Evolutionary conservation across 148 eudicot genomes (phyloP).

Genomic region (Rhododendron molle): DNA sequence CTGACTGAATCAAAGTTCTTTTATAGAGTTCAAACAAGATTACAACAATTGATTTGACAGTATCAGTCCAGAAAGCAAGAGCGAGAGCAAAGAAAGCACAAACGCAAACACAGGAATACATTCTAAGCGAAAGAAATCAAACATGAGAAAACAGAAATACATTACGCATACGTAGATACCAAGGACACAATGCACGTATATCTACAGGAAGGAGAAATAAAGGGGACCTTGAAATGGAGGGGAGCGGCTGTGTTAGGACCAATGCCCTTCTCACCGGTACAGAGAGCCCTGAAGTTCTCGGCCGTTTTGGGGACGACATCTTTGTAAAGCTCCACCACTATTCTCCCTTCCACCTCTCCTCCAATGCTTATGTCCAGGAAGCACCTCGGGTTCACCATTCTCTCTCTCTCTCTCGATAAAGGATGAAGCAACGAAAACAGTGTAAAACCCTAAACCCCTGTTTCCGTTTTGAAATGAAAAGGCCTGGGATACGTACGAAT

Average conservation of each 20-base stretch:
- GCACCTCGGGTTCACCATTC: constrained; percentile 46
- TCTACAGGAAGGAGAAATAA: not conserved
- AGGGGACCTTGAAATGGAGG: constrained; percentile 7
- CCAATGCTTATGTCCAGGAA: constrained; percentile 72
- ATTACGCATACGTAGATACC: not conserved
- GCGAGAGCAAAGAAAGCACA: not conserved
- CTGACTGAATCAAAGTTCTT: not conserved
- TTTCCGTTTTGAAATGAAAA: constrained; percentile 1
- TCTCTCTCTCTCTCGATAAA: not conserved
- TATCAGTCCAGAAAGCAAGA: not conserved
- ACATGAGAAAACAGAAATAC: not conserved
- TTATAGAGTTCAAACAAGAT: not conserved
- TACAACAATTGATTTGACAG: not conserved
- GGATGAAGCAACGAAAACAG: not conserved
- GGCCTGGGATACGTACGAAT: not conserved
- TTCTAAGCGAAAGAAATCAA: not conserved
- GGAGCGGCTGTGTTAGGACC: not conserved
- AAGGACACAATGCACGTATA: not conserved
- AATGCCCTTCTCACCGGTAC: constrained; percentile 19
- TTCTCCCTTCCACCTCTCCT: constrained; percentile 69
- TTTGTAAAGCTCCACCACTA: constrained; percentile 57
- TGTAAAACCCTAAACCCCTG: constrained; percentile 17
- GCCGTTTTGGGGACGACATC: constrained; percentile 76
- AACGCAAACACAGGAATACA: not conserved
- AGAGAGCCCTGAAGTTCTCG: constrained; percentile 84